phyloP scores from a whole-genome alignment of 106 monocot species.

The Apostasia shenzhenica region DNA sequence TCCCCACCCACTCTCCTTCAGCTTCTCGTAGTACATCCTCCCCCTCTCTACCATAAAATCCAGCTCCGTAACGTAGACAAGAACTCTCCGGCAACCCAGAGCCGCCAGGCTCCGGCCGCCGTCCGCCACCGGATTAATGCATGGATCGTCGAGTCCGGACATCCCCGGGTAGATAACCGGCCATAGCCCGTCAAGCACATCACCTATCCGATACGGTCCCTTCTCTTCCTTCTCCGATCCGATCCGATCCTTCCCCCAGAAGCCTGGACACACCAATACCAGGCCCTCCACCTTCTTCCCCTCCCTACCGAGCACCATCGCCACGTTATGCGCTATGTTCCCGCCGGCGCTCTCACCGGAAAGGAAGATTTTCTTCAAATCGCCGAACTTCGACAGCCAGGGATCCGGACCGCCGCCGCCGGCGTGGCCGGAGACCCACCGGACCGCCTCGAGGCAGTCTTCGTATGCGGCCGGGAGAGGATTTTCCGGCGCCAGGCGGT shows the following conservation, averaged over 20 bases:
- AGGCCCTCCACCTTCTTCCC: background rate
- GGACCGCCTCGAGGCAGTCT: background rate
- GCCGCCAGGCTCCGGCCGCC: no score
- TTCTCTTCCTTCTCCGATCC: background rate
- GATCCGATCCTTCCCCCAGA: background rate
- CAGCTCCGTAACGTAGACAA: no score
- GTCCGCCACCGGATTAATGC: no score
- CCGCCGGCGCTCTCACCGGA: slow-evolving; percentile 11
- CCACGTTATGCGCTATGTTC: slow-evolving; percentile 13
- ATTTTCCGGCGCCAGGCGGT: no score
- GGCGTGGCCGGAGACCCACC: background rate
- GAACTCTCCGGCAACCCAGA: no score
- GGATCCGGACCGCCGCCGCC: background rate
- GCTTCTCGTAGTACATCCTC: no score
- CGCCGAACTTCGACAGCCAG: background rate
- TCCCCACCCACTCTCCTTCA: no score
- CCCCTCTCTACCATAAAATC: no score
- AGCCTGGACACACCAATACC: background rate
- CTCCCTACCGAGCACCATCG: background rate
- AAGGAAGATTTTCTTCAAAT: background rate
- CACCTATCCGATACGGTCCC: background rate
- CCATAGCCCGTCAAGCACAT: no score
- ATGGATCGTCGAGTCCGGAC: no score
- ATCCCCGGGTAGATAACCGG: no score
- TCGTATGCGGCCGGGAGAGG: background rate